Percentiles rank a stretch among this genome's conserved stretches.
Evolutionary conservation across 441 rosid genomes (phyloP).

Genomic region (Populus trichocarpa): DNA sequence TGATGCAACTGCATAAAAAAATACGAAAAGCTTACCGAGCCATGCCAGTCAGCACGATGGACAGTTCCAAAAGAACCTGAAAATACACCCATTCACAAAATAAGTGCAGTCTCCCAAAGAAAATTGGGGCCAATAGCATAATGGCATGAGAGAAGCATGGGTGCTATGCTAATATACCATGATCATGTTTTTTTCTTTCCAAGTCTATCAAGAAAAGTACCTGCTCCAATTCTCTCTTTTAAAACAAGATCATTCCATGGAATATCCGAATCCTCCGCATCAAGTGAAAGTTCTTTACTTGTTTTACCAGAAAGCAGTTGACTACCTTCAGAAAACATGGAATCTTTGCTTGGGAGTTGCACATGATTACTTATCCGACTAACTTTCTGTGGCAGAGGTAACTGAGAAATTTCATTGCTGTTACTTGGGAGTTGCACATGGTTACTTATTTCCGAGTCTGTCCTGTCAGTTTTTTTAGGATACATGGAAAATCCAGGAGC

Average conservation of each 20-base stretch:
- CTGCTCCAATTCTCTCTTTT: conserved; percentile 97
- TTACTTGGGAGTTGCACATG: conserved; percentile 36
- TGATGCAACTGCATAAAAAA: neutral
- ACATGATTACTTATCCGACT: conserved; percentile 13
- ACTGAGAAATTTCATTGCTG: conserved; percentile 37
- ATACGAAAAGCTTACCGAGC: conserved; percentile 65
- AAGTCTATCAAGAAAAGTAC: conserved; percentile 31
- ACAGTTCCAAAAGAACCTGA: conserved; percentile 99
- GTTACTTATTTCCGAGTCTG: conserved; percentile 43
- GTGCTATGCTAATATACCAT: neutral
- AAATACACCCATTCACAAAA: conserved; percentile 30
- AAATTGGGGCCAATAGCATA: conserved; percentile 5
- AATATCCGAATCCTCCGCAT: conserved; percentile 82
- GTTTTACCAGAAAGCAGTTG: conserved; percentile 41
- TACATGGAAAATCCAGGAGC: conserved; percentile 49
- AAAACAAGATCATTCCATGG: conserved; percentile 90
- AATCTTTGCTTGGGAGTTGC: conserved; percentile 18
- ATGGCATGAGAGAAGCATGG: conserved; percentile 8
- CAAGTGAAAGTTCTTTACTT: conserved; percentile 57
- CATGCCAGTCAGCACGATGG: conserved; percentile 99
- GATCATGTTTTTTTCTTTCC: neutral
- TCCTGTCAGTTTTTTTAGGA: conserved; percentile 46
- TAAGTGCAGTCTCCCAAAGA: conserved; percentile 14
- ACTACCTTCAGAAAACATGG: conserved; percentile 35
- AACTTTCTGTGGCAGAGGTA: conserved; percentile 33